phyloP scores from a whole-genome alignment of 257 asterid species.

The Ajuga chamaepitys region DNA sequence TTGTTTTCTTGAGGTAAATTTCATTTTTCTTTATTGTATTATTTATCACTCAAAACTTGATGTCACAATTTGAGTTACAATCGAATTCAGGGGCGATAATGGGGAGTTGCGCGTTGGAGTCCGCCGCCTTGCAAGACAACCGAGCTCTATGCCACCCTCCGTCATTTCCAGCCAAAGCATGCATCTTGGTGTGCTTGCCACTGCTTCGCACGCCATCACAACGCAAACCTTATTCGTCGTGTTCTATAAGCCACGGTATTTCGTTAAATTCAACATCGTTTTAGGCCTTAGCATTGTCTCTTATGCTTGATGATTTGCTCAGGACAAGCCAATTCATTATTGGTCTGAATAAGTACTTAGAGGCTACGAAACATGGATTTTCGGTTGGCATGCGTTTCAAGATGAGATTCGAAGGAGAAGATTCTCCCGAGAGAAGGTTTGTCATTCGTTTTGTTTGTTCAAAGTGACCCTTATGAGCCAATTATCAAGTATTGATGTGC shows the following conservation, averaged over 20 bases:
- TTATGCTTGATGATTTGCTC: constrained; percentile 4
- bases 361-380: constrained; percentile 38
- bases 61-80: neutral
- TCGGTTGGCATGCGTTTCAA: constrained; percentile 76
- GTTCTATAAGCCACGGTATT: constrained; percentile 75
- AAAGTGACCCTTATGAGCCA: neutral
- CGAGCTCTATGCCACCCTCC: constrained; percentile 57
- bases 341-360: constrained; percentile 70
- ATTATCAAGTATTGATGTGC: neutral
- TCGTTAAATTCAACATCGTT: neutral
- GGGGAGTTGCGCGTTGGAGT: constrained; percentile 78
- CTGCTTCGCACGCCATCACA: constrained; percentile 74
- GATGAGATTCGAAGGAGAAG: constrained; percentile 87
- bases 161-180: constrained; percentile 86
- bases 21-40: neutral
- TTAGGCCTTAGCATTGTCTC: constrained; percentile 1
- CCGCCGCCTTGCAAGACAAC: constrained; percentile 63
- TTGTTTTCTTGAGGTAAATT: constrained; percentile 79
- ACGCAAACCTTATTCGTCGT: constrained; percentile 59
- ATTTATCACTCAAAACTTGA: neutral
- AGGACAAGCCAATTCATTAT: constrained; percentile 74
- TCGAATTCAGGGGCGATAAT: constrained; percentile 40
- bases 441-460: neutral
- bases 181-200: constrained; percentile 89
- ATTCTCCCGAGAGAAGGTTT: constrained; percentile 75